Base-by-base conservation (phyloP, 2,329 filamentous ascomycete genomes). In the Nemania sp. region DNA sequence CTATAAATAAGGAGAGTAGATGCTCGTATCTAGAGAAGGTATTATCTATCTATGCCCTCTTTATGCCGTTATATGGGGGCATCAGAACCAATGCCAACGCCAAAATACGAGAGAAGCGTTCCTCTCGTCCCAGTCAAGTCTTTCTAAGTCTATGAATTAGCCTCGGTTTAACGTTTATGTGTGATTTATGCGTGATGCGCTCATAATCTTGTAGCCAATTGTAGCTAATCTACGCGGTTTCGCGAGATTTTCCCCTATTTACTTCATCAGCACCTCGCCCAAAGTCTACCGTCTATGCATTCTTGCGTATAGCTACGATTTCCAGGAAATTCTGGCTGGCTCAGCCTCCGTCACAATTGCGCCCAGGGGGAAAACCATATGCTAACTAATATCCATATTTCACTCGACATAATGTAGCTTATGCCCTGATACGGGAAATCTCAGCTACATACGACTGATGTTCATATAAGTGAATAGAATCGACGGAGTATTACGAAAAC, bases 1-100 rank as follows among this genome's bases (percentile, higher is more conserved):
- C 24, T 47, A 15, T 13, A 53, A n/a, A 53, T 57, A 58, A 54
- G 10, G 5, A 52, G 26, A 62, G 20, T 10, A 63, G 15, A n/a
- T 3, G 3, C 59, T 38, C 22, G 20, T 20, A 27, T 43, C 8
- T 6, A 59, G 32, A 67, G 22, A 38, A 45, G 11, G 22, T 13
- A 3, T 11, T 32, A 13, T 15, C 5, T n/a, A 51, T n/a, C 3
- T 18, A 5, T 15, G 15, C 13, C 20, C n/a, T 22, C 15, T 57
- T 45, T 29, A 41, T 47, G 8, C 5, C 3, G 15, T 35, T 56
- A 27, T 20, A 51, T 22, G 51, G 41, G 27, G 3, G 26, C 43
- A 27, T 26, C 5, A 2, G 35, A 8, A 22, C 5, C 43, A 56
- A 58, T 18, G 15, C 24, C 18, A 29, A 20, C 27, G 2, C n/a